Base-by-base conservation (phyloP, 108 stramenopile genomes). In the Schizochytrium sp. region DNA sequence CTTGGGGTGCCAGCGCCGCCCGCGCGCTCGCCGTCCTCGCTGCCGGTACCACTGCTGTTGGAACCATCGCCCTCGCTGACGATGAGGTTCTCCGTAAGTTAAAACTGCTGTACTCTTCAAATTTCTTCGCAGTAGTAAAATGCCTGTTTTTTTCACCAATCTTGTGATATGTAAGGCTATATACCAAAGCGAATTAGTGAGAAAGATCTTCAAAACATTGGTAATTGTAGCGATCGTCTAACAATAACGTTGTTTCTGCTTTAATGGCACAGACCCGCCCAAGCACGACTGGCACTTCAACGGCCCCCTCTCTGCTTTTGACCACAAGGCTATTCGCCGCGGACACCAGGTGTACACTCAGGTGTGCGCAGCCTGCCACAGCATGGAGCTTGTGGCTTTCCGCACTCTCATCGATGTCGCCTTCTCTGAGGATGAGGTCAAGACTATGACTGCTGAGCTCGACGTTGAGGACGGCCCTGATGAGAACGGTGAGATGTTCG, bases 341-440 rank as follows among this genome's bases (percentile, higher is more conserved):
- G 99, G 99, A 56, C 98, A 97, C 95, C 99, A 99, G 92, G 99
- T 99, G 57, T 99, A 98, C 95, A 97, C 96, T 89, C 95, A 99
- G 92, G 98, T 99, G 47, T 99, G 99, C 94, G 96, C 97, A 49
- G 94, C 97, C 56, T 99, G 99, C 92, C 94, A 94, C 90, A 96
- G 95, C 90, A 89, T 99, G 87, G 93, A 99, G 69, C 93, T 94
- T 61, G 95, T 98, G 88, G 96, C 97, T 88, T 99, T 97, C 94
- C 98, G 99, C 91, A 97, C 98, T 89, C 91, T 99, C 3, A 98
- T 98, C 15, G 99, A 97, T 38, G 98, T 98, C 56, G 97, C 98
- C 19, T 98, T 98, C 94, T 95, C 97, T 47, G 94, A 95, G 88
- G 95, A 96, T 17, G 97, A 98, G 93, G 94, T 98, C 42, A 96